Base-by-base conservation (phyloP, 148 eudicot genomes). In the Chenopodium quinoa region DNA sequence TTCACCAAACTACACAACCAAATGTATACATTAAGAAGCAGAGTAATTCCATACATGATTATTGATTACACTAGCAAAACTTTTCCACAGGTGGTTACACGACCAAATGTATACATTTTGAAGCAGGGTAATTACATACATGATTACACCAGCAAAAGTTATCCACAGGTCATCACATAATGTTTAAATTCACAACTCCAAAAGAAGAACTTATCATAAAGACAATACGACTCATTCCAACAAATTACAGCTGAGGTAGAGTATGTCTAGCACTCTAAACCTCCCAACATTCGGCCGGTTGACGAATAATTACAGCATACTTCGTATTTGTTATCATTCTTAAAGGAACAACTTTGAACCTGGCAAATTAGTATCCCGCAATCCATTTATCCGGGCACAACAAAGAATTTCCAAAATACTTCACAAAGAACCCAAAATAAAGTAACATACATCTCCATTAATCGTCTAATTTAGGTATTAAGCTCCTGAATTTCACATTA, bases 281-380 rank as follows among this genome's bases (percentile, higher is more conserved):
- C 75, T 72, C 75, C 75, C 56, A 46, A 72, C 75, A 72, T 14
- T 56, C 62, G 62, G 62, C 62, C 62, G 20, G 4, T 56, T 4
- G 62, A 56, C 62, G 17, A 19, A 56, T 14, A 4, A 14, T 2
- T 19, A 16, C 22, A 56, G 62, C 62, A 56, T 56, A 56, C 27
- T 27, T 27, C 0, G 27, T 27, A 27, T 16, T 56, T 5, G 20
- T 56, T 5, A 2, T 40, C 7, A 40, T 40, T 40, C 44, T 5
- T 40, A 40, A 40, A 40, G 19, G 22, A 58, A 58, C 7, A 58
- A 0, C 17, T 14, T 14, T 58, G 19, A 50, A 50, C 3, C 54
- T 50, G 54, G 54, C 54, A 50, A 50, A 50, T 56, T 12, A 56
- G 62, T 14, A 12, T 56, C 22, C 62, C 62, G 16, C 22, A 50